Evolutionary conservation across 2,329 filamentous ascomycete genomes (phyloP).

Genomic region (Paraconiothyrium sp.): DNA sequence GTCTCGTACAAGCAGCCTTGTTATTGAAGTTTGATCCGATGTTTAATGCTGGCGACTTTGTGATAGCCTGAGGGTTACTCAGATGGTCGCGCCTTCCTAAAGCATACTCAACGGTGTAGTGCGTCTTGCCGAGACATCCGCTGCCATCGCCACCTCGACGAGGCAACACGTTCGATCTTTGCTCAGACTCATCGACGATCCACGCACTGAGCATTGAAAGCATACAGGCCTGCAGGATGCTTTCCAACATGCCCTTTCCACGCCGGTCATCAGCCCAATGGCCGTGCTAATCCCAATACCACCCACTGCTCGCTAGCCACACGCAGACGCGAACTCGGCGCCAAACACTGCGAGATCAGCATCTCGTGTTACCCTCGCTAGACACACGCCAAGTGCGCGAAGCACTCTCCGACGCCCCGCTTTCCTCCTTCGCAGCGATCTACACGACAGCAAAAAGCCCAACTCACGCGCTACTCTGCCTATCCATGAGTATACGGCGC

Average conservation of each 20-base stretch:
- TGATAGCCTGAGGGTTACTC: not conserved
- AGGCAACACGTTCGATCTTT: not conserved
- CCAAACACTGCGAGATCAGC: slow-evolving; percentile 6
- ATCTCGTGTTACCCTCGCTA: slow-evolving; percentile 5
- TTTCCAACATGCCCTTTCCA: not conserved
- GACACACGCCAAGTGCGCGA: not conserved
- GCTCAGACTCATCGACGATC: slow-evolving; percentile 2
- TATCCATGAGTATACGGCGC: not conserved
- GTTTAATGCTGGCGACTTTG: not conserved
- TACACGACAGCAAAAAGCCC: slow-evolving; percentile 5
- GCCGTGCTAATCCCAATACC: not conserved
- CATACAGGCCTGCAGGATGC: not conserved
- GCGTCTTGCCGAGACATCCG: slow-evolving; percentile 14
- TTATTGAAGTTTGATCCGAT: not conserved
- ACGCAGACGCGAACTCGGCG: slow-evolving; percentile 3
- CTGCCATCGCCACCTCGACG: not conserved
- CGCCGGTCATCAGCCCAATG: not conserved
- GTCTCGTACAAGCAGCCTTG: not conserved
- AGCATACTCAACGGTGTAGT: slow-evolving; percentile 1
- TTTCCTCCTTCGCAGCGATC: slow-evolving; percentile 10
- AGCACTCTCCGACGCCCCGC: not conserved
- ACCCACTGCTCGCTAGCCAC: not conserved
- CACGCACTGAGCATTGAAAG: not conserved
- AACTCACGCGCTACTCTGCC: not conserved
- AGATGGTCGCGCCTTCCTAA: slow-evolving; percentile 11